Evolutionary conservation across 2,329 filamentous ascomycete genomes (phyloP), one percentile per base, ranked within the genome.

Genomic region (Phaeosphaeria sp.): DNA sequence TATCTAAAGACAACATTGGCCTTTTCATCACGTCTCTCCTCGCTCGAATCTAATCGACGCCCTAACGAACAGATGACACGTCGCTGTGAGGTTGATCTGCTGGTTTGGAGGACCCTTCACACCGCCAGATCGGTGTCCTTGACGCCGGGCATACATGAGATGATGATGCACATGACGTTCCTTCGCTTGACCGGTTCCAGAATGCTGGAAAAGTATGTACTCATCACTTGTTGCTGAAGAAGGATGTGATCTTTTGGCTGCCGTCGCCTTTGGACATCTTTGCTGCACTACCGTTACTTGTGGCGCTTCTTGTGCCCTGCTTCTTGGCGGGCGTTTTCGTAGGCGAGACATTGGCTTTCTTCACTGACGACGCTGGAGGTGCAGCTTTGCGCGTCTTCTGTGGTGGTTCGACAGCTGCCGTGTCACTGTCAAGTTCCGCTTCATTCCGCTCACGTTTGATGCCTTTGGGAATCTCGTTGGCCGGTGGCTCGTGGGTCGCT

Each of bases 201-300:
- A 15, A 25, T 21, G 48, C 30, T 57, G 59, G 57, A 50, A 47
- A 46, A 48, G 36, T 39, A 21, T 55, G 48, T 48, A 44, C 46
- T 75, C 52, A 15, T 54, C 73, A 82, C 69, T 81, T 83, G 43
- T 80, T 82, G 39, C 72, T 77, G 70, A 87, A 86, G 71, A 87
- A 87, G 68, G 76, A 83, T 36, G 84, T 87, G 57, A 87, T 87
- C 70, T 83, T 84, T 65, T 84, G 81, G 55, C 82, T 86, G 17
- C 84, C 83, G 63, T 81, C 78, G 27, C 74, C 72, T 50, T 85
- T 62, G 76, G 75, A 57, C 10, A 69, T 73, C 68, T 83, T 84
- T 44, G 77, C 69, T 44, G 78, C 74, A 51, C 77, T 83, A 36
- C 79, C 74, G 67, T 88, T 88, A 62, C 80, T 84, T 6, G 84